Evolutionary conservation across 441 rosid species (phyloP).

Genomic region (Gossypium trilobum): DNA sequence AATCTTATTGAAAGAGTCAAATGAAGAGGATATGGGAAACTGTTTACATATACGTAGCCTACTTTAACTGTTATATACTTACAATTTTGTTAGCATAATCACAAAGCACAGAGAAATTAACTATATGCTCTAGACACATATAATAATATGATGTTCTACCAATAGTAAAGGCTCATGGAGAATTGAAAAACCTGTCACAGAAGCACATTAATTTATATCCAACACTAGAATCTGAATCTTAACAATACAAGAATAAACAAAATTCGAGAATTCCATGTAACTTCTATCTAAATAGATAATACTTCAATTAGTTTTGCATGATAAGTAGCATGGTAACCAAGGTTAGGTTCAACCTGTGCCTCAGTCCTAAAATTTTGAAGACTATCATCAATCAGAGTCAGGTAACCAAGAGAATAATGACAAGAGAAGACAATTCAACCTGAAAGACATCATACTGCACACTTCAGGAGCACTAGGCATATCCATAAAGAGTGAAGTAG

Average conservation of each 20-base stretch:
- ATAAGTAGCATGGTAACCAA: not conserved
- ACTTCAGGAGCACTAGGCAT: conserved; percentile 89
- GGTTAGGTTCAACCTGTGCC: not conserved
- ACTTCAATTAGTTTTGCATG: not conserved
- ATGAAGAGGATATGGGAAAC: not conserved
- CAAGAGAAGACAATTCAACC: conserved; percentile 39
- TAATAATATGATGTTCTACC: not conserved
- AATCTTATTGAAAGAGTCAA: not conserved
- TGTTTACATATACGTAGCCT: not conserved
- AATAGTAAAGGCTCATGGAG: not conserved
- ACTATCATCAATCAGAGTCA: not conserved
- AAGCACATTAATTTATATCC: not conserved
- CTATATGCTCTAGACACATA: not conserved
- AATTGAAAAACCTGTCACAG: not conserved
- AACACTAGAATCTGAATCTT: not conserved
- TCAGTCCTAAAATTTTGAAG: not conserved
- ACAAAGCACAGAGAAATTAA: not conserved
- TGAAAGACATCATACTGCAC: conserved; percentile 86
- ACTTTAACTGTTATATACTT: not conserved
- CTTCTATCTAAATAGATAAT: not conserved
- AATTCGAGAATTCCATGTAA: not conserved
- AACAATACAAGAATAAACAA: not conserved
- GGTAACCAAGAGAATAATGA: conserved; percentile 8
- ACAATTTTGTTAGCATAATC: not conserved
- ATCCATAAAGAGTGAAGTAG: conserved; percentile 90